Base-by-base conservation (phyloP, 805 yeast genomes). In the Lachancea cidri region DNA sequence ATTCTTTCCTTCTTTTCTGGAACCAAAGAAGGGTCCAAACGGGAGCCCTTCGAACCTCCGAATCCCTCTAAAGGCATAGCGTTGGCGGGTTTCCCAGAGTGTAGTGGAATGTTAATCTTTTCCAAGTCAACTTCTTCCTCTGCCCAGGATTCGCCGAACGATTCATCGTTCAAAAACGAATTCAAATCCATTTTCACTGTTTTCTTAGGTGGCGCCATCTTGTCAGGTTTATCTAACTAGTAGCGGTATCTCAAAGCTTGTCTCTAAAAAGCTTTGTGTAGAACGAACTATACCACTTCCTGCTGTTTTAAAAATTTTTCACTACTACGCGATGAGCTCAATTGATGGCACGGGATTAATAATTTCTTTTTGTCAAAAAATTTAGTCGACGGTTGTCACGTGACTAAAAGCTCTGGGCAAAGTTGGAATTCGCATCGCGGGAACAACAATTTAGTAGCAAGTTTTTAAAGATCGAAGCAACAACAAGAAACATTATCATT, bases 141-240 rank as follows among this genome's bases (percentile, higher is more conserved):
- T 36, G 88, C 93, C 95, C 95, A 86, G 24, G 87, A 79, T 39
- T 81, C 77, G 38, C 78, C 79, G 53, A 79, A 75, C 31, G 82
- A 64, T 39, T 80, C 84, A 66, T 84, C 93, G 55, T 80, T 77
- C 61, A 86, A 75, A 74, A 88, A 88, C 65, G 89, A 79, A 61
- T 79, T 81, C 67, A 88, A 76, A 73, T 85, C 91, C 93, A 87
- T 84, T 70, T 81, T 86, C 49, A 74, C 73, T 44, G 70, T 73
- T 60, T 80, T 81, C 65, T 79, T 78, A 61, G 79, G 79, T 67
- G 80, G 80, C 54, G 77, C 77, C 80, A 71, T 71, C 22, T 53
- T 66, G 54, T 24, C 33, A 33, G n/a, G 18, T 3, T 15, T 36
- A 22, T 22, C 27, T 22, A 22, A 22, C 27, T 22, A 22, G 27